Evolutionary conservation across 345 rosid genomes (phyloP).

Genomic region (Carallia brachiata): DNA sequence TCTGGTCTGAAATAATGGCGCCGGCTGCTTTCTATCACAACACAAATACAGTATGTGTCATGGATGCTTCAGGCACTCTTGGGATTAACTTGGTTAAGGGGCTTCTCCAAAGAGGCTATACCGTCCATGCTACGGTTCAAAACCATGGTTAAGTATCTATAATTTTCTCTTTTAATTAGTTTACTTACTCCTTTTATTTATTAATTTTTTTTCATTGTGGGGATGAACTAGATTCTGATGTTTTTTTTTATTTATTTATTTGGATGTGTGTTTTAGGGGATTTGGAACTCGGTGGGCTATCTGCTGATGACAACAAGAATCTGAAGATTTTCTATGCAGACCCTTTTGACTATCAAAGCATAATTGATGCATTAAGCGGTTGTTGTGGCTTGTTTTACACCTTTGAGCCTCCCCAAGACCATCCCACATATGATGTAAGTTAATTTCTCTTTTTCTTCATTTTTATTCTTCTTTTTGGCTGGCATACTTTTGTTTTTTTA

Average conservation of each 20-base stretch:
- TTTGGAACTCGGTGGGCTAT: constrained; percentile 21
- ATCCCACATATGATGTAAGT: constrained; percentile 50
- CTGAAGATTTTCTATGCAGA: constrained; percentile 49
- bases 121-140: constrained; percentile 60
- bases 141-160: constrained; percentile 25
- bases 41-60: constrained; percentile 47
- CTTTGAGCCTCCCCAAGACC: constrained; percentile 51
- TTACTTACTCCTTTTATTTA: background rate
- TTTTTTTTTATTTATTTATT: background rate
- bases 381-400: constrained; percentile 58
- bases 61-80: constrained; percentile 59
- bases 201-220: background rate
- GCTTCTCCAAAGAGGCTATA: constrained; percentile 50
- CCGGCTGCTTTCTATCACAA: constrained; percentile 26
- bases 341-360: constrained; percentile 60
- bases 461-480: background rate
- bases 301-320: constrained; percentile 23
- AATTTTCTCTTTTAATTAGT: background rate
- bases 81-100: constrained; percentile 46
- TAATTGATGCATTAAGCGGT: constrained; percentile 47
- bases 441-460: background rate
- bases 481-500: background rate
- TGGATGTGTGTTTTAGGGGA: constrained; percentile 13
- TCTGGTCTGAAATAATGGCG: constrained; percentile 30
- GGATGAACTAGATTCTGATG: background rate